phyloP scores from a whole-genome alignment of 2,329 filamentous ascomycete genomes.

The Emmonsiellopsis sp. region DNA sequence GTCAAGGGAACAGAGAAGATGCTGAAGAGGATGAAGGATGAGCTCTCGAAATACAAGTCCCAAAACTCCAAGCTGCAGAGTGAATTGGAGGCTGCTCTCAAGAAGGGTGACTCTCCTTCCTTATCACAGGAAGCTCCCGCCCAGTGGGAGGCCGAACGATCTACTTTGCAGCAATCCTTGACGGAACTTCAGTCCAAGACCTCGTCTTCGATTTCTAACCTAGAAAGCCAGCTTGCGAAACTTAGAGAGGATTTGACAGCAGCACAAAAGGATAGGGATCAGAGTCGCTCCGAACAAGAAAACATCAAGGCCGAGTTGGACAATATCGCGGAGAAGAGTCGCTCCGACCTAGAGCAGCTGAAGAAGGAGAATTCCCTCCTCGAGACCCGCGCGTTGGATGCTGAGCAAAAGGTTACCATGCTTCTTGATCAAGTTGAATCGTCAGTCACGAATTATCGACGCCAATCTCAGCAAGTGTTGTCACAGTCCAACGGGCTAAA shows the following conservation, averaged over 20 bases:
- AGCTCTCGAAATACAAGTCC: constrained; percentile 82
- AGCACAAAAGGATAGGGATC: constrained; percentile 59
- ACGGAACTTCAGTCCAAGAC: constrained; percentile 60
- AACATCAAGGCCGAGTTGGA: constrained; percentile 49
- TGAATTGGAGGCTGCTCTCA: constrained; percentile 61
- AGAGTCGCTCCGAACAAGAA: constrained; percentile 48
- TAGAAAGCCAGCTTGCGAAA: constrained; percentile 61
- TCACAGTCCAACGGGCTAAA: constrained; percentile 29
- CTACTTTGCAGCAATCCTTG: constrained; percentile 58
- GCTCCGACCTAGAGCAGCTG: constrained; percentile 66
- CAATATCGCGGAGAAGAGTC: constrained; percentile 43
- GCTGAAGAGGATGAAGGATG: constrained; percentile 96
- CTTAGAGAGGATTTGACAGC: constrained; percentile 61
- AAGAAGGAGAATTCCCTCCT: constrained; percentile 73
- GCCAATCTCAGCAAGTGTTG: constrained; percentile 48
- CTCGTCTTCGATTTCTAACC: constrained; percentile 51
- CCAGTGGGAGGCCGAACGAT: constrained; percentile 68
- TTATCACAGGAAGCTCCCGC: constrained; percentile 37
- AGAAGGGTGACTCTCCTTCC: constrained; percentile 37
- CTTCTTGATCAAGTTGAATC: constrained; percentile 90
- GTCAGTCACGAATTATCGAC: constrained; percentile 88
- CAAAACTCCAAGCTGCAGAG: constrained; percentile 75
- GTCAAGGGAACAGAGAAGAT: constrained; percentile 98
- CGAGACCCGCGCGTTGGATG: constrained; percentile 76
- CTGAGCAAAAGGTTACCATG: constrained; percentile 85